Percentiles rank a stretch among this genome's conserved stretches.
Conservation (phyloP, 345 rosid genomes). For the Lumnitzera littorea region DNA sequence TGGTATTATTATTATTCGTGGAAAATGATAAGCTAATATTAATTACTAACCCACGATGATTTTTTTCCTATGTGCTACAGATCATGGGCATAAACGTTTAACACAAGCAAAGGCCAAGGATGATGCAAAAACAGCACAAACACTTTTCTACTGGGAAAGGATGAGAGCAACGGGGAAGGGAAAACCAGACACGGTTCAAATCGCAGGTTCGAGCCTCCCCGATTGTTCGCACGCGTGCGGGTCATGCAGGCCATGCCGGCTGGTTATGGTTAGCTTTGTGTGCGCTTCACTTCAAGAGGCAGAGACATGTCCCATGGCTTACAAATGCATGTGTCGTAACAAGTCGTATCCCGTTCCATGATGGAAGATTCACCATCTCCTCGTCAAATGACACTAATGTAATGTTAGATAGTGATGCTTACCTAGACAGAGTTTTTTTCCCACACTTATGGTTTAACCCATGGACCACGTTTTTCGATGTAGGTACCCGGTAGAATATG, state of each 20-base stretch:
- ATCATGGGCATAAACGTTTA: conserved; percentile 20
- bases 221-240: conserved; percentile 95
- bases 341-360: conserved; percentile 86
- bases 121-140: background rate
- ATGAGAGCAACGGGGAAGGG: conserved; percentile 14
- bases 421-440: too few relatives aligned
- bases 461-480: too few relatives aligned
- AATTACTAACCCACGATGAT: too few relatives aligned
- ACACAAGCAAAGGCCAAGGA: background rate
- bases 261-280: conserved; percentile 89
- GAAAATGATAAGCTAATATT: too few relatives aligned
- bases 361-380: background rate
- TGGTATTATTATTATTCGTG: too few relatives aligned
- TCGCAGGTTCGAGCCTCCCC: conserved; percentile 81
- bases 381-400: too few relatives aligned
- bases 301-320: conserved; percentile 95
- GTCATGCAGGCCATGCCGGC: conserved; percentile 79
- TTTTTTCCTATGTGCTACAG: background rate
- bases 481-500: too few relatives aligned
- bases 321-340: conserved; percentile 88
- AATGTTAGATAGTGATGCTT: too few relatives aligned
- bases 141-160: conserved; percentile 16
- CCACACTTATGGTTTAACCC: too few relatives aligned
- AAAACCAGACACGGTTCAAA: conserved; percentile 51
- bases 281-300: conserved; percentile 83